Base-by-base conservation (phyloP, 305 asterid species). In the Fraxinus velutina region DNA sequence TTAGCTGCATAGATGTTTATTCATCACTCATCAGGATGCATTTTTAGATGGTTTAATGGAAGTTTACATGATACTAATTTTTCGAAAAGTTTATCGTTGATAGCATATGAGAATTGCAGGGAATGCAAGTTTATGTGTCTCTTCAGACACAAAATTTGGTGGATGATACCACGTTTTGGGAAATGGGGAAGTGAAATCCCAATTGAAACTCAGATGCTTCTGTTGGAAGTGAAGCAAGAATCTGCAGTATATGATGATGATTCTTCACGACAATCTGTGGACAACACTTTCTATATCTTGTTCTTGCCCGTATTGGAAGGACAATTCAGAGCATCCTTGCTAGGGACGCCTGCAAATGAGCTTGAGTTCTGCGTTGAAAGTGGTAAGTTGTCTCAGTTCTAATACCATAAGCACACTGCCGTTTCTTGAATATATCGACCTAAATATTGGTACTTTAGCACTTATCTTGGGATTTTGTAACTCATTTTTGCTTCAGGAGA, bases 41-140 rank as follows among this genome's bases (percentile, higher is more conserved):
- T n/a, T 55, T 55, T 55, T 17, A n/a, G 66, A 55, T 55, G 68
- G 13, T 57, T 21, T 19, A 57, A 7, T 57, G 29, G 68, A 57
- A 57, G 68, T 57, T 57, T 17, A 17, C 60, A 17, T 1, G 27
- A 55, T 55, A 17, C 27, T 55, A 17, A 0, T 55, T 74, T 74
- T 22, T 8, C 0, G 0, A 21, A 22, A 10, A 68, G 74, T 22
- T 68, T 4, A 68, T 68, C 19, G 9, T 12, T 29, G 75, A 64
- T 15, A 37, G 24, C 0, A 29, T 70, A 30, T 70, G 75, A 1
- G 30, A 70, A 70, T 29, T 70, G 42, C 86, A 92, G 94, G 82
- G 76, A 90, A 9, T 79, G 70, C 89, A 86, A 87, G 85, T 89
- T 92, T 78, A 72, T 92, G 86, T 86, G 94, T 78, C 90, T 88